Percentiles rank a stretch among this genome's conserved stretches.
phyloP scores from a whole-genome alignment of 148 eudicot genomes.

The Simmondsia chinensis region DNA sequence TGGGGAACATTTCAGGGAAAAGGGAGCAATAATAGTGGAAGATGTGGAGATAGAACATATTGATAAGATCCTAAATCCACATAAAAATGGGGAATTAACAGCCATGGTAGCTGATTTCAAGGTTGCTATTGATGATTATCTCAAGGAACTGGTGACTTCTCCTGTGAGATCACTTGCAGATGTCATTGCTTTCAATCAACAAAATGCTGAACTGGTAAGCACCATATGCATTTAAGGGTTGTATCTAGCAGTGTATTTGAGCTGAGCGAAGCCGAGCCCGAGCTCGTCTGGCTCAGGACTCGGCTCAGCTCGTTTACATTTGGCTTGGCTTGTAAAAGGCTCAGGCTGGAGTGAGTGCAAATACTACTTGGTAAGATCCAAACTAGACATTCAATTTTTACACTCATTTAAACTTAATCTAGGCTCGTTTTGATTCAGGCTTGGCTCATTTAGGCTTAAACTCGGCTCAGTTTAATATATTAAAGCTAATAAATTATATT shows the following conservation, averaged over 20 bases:
- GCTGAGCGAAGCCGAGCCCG: no score
- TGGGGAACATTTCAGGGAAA: conserved; percentile 14
- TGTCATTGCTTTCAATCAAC: conserved; percentile 50
- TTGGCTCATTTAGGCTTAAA: no score
- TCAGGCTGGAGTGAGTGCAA: no score
- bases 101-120: conserved; percentile 37
- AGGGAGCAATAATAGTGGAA: conserved; percentile 32
- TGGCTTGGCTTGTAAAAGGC: no score
- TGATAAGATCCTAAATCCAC: conserved; percentile 17
- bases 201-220: conserved; percentile 37
- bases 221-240: not conserved
- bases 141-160: conserved; percentile 31
- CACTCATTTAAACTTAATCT: no score
- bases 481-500: no score
- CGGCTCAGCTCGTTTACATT: no score
- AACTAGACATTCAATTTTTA: no score
- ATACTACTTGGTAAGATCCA: no score
- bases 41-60: conserved; percentile 26
- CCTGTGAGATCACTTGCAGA: conserved; percentile 48
- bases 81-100: conserved; percentile 22
- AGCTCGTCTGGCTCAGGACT: no score
- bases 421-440: no score
- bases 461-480: no score
- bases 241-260: not conserved
- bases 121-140: conserved; percentile 24